Base-by-base conservation (phyloP, 1,139 yeast species). In the Debaryomycetaceae sp. region DNA sequence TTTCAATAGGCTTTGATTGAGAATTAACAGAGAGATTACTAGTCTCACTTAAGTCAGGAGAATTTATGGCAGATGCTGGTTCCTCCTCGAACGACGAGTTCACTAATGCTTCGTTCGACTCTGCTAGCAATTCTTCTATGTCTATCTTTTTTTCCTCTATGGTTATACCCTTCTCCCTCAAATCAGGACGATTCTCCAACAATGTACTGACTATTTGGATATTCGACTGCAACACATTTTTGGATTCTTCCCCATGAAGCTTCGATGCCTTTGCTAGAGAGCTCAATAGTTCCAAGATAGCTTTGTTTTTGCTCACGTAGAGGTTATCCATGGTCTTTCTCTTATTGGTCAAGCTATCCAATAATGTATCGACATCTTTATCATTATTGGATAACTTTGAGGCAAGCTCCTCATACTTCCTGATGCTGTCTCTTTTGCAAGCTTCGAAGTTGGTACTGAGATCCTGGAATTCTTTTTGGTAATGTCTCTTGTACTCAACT, bases 401-500 rank as follows among this genome's bases (percentile, higher is more conserved):
- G 20, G 66, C 53, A 41, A 75, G 64, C 3, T 57, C 49, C 9
- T 60, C 58, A 51, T 66, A 68, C 40, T 58, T 63, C 7, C 53
- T 58, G 38, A 63, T 58, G 45, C 70, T 70, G 9, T 69, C 69
- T 6, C 52, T 48, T 41, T 78, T 72, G 52, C 72, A 75, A 1
- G 54, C 49, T 27, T 68, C 68, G 45, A 83, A 63, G 38, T 51
- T 49, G 6, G 45, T 46, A 11, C 65, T 53, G 44, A 74, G 56
- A 14, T 56, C 54, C 14, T 49, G 49, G 17, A 73, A 46, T 53
- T 74, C 63, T 55, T 58, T 48, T 58, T 66, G 69, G 51, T 81
- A 82, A 50, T 78, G 78, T 20, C 62, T 66, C 52, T 80, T 80
- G 59, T 81, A 83, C 48, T 81, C 81, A 39, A 67, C 65, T 52